Base-by-base conservation (phyloP, 805 yeast genomes). In the Cephaloascus fragrans region DNA sequence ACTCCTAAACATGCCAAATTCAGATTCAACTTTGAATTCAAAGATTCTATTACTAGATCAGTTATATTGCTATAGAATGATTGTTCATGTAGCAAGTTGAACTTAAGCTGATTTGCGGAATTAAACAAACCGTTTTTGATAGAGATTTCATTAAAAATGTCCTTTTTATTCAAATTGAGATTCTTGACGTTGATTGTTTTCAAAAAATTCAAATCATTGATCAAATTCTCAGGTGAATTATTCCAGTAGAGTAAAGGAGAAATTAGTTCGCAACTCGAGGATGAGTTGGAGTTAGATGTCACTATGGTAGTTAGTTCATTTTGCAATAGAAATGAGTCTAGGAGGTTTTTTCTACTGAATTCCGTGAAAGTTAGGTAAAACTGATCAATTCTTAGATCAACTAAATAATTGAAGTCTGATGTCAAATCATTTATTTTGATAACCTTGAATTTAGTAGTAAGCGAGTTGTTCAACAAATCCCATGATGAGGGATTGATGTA, bases 211-310 rank as follows among this genome's bases (percentile, higher is more conserved):
- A 43, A 41, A 49, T 70, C 77, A 3, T 43, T 38, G 3, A 33
- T 18, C 23, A 71, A 46, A 3, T 18, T 4, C 1, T 45, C 43
- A 2, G 45, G 28, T 38, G 62, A 47, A 44, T 63, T 60, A 29
- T 59, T 49, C 78, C 79, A 73, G 38, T 57, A 58, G 12, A 56
- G 56, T 3, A 72, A 51, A 0, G 76, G 73, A 0, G 76, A 61
- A 41, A 23, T 12, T 23, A 23, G 12, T 8, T 23, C 28, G 10
- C 6, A 6, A 23, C 12, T 23, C 12, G 12, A 23, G 10, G 28
- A 12, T 8, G 6, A 23, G 12, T 23, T 12, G 12, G 28, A 8
- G n/a, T n/a, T n/a, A 12, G 28, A 23, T 8, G 28, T 23, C 12
- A 23, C 12, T 23, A 8, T 12, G 12, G 6, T 23, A 8, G 12